These are phyloP conservation scores for Pseudogymnoascus sp. DNA, from an alignment of 2,329 filamentous ascomycete species.

Conservation along the genomic window DNA sequence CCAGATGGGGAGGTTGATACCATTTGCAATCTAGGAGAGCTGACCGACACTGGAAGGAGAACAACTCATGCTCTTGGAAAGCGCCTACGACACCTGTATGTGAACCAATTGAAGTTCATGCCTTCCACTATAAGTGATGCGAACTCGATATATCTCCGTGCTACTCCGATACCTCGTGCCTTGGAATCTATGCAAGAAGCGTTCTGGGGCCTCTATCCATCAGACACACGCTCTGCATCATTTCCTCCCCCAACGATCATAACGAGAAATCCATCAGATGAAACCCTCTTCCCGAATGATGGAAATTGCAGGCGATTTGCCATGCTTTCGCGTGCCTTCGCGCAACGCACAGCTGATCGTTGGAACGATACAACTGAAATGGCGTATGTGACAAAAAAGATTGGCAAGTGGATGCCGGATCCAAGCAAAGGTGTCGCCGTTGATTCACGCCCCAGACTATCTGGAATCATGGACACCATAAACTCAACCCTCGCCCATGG, in stretches of 20 bases:
- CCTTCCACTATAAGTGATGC: constrained; percentile 47
- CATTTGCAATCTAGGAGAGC: constrained; percentile 71
- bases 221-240: constrained; percentile 38
- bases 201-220: constrained; percentile 68
- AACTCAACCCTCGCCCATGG: constrained; percentile 85
- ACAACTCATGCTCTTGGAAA: constrained; percentile 64
- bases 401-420: constrained; percentile 80
- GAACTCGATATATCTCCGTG: constrained; percentile 63
- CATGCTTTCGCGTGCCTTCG: constrained; percentile 62
- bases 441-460: constrained; percentile 74
- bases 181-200: constrained; percentile 71
- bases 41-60: constrained; percentile 67
- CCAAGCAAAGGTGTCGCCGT: constrained; percentile 64
- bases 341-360: constrained; percentile 60
- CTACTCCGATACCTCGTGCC: constrained; percentile 68
- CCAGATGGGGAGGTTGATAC: constrained; percentile 64
- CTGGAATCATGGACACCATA: constrained; percentile 88
- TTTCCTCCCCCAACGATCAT: constrained; percentile 61
- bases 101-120: constrained; percentile 68
- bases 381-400: constrained; percentile 68
- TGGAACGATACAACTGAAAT: constrained; percentile 78
- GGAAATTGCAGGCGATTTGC: constrained; percentile 65
- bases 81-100: constrained; percentile 63
- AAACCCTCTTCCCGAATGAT: constrained; percentile 77
- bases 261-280: constrained; percentile 56